These are phyloP conservation scores for Phytopythium boreale DNA, from an alignment of 352 stramenopile species.

Conservation along the genomic window DNA sequence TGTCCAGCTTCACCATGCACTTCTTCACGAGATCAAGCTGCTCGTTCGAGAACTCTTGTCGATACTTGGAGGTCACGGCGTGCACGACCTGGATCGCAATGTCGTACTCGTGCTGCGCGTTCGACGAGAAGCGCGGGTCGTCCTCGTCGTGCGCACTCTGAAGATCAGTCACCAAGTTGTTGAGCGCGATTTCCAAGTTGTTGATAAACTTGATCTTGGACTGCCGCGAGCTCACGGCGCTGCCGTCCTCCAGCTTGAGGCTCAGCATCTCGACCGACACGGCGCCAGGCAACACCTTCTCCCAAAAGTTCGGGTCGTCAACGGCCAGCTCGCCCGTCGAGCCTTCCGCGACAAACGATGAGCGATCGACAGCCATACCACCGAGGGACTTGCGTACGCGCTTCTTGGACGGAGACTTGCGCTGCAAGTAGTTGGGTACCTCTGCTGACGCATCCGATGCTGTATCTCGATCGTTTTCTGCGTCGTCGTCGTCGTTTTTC, in stretches of 20 bases:
- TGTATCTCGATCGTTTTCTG: conserved; percentile 18
- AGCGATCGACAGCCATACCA: conserved; percentile 81
- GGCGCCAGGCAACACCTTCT: conserved; percentile 86
- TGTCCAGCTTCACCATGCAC: conserved; percentile 76
- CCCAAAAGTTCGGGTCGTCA: conserved; percentile 97
- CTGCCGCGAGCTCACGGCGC: conserved; percentile 70
- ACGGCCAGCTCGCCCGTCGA: conserved; percentile 91
- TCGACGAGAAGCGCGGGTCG: conserved; percentile 38
- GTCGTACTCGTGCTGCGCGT: conserved; percentile 83
- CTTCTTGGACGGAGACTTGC: conserved; percentile 48
- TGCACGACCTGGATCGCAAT: conserved; percentile 85
- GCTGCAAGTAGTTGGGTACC: conserved; percentile 12
- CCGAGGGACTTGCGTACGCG: conserved; percentile 71
- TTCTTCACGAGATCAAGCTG: conserved; percentile 77
- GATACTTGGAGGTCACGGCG: conserved; percentile 69
- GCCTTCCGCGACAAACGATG: conserved; percentile 90
- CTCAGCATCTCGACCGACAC: conserved; percentile 87
- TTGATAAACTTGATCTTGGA: conserved; percentile 89
- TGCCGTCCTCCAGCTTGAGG: conserved; percentile 85
- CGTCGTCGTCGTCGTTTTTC: conserved; percentile 29
- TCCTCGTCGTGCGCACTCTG: conserved; percentile 40
- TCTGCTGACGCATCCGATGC: neutral
- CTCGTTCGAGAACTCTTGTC: conserved; percentile 77
- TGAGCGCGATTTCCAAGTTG: conserved; percentile 81
- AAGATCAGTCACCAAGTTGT: conserved; percentile 65